These are phyloP conservation scores for Fusarium tupiense DNA, from an alignment of 2,329 filamentous ascomycete species.

Conservation along the genomic window DNA sequence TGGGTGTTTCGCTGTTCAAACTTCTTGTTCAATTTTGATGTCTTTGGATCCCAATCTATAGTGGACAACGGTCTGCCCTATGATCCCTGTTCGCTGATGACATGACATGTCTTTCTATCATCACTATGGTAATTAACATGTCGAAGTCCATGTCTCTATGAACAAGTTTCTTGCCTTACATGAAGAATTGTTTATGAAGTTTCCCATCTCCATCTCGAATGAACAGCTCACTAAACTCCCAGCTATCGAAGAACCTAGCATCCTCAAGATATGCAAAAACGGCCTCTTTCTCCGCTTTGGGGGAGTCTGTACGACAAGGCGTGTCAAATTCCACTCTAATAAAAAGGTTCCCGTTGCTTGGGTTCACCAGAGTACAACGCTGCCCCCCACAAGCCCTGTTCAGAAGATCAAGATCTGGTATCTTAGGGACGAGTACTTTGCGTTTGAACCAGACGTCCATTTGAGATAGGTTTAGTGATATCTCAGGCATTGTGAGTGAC, in stretches of 20 bases:
- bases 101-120: background rate
- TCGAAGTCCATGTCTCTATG: background rate
- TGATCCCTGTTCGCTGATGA: background rate
- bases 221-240: background rate
- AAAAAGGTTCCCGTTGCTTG: background rate
- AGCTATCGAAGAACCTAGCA: background rate
- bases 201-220: background rate
- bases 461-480: background rate
- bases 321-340: background rate
- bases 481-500: background rate
- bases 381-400: background rate
- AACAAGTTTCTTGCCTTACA: background rate
- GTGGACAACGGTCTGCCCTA: accelerated
- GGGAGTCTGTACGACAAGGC: background rate
- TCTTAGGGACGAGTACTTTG: background rate
- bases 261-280: background rate
- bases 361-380: background rate
- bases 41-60: background rate
- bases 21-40: background rate
- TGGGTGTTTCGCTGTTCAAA: too few relatives aligned
- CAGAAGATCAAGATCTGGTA: background rate
- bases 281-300: background rate
- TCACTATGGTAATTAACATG: background rate
- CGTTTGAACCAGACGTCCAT: background rate
- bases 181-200: background rate